Evolutionary conservation across 306 rosid species (phyloP), one percentile per base, ranked within the genome.

Genomic region (Prunus mira): DNA sequence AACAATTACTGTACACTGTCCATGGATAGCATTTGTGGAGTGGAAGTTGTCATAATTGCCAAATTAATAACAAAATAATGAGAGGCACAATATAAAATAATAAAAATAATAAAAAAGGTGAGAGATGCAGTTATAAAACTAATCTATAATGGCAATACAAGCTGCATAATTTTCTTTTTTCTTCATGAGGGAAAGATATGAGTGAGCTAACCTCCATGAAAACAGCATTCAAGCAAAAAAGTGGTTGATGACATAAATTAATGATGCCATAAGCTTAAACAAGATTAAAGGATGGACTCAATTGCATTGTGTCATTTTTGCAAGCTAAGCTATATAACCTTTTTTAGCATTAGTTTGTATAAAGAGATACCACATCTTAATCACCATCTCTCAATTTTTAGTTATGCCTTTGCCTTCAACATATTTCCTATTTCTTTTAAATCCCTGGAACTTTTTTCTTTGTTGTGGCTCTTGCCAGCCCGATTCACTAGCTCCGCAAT

Each of bases 251-350:
- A 54, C 10, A 62, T 82, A 62, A 86, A 68, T 77, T 54, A 66
- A 81, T 71, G 65, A 58, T 34, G 46, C 30, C 24, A 30, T 41
- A 55, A 71, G 76, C 65, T 78, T 82, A 84, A 82, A 83, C 84
- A 83, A 82, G 82, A 81, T 12, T 41, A 46, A 10, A 7, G 24
- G 77, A 78, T 78, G 32, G 32, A 82, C 78, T 62, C 19, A 56
- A 69, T 67, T 77, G 74, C 76, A 75, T 78, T 69, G 80, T 77
- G 85, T 88, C 84, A 87, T 84, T 80, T 93, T 89, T 91, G 96
- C 88, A 89, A 93, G 89, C 91, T 74, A 91, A 91, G 97, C 86
- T 80, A 85, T 69, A 82, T 69, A 58, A 69, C 76, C 76, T 51
- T 75, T 67, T 82, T 46, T 46, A 30, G 69, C 43, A 66, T 54